Evolutionary conservation across 2,329 filamentous ascomycete species (phyloP), one percentile per base, ranked within the genome.

Genomic region (Kalmusia sp.): DNA sequence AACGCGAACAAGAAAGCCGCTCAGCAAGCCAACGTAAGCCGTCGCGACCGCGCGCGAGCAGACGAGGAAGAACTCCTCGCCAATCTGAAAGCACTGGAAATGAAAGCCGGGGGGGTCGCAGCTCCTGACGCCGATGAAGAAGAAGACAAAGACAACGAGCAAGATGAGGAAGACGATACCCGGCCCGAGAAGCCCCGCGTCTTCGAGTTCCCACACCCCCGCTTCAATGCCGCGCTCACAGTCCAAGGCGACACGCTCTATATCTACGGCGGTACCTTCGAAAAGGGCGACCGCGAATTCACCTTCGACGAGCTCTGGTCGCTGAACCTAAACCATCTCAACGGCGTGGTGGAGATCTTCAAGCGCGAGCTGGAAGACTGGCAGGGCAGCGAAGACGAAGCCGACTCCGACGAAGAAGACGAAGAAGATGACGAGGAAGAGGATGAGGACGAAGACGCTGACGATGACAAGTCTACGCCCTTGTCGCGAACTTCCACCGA

Each of bases 221-320:
- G 95, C 46, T 99, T 99, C 79, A 98, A 98, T 64, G 88, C 92
- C 1, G 90, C 95, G 62, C 78, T 98, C 33, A 87, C 93, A 0
- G 91, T 98, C 0, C 93, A 98, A 75, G 91, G 93, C 61, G 95
- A 99, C 71, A 87, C 91, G 7, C 82, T 98, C 1, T 99, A 93
- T 76, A 91, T 98, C 49, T 98, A 96, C 68, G 93, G 95, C 25
- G 95, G 95, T 15, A 99, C 93, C 0, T 97, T 90, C 66, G 95
- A 99, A 71, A 95, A 96, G 71, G 93, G 91, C 15, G 95, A 99
- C 67, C 85, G 91, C 19, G 95, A 99, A 74, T 96, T 90, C 67
- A 98, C 93, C 0, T 96, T 98, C 74, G 93, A 97, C 64, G 95
- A 99, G 67, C 81, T 99, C 75, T 96, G 96, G 76, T 88, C 92